A percentile compares a stretch with the other conserved stretches of the same genome.
Conservation (phyloP, 2,329 filamentous ascomycete species). For the Fusarium sp. region DNA sequence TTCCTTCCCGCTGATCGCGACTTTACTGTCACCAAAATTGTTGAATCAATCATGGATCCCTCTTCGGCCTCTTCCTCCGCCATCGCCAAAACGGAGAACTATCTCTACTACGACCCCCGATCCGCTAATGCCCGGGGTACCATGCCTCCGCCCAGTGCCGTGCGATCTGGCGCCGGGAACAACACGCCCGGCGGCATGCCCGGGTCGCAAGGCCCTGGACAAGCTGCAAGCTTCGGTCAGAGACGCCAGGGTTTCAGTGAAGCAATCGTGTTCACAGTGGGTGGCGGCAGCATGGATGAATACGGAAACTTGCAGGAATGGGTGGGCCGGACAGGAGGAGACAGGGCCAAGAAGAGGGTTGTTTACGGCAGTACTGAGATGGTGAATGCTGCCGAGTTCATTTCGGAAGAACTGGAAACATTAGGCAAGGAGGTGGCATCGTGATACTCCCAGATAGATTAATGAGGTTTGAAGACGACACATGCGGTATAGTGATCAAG, state of each 20-base stretch:
- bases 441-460: constrained; percentile 41
- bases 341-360: constrained; percentile 78
- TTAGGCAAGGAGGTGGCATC: constrained; percentile 67
- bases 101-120: constrained; percentile 96
- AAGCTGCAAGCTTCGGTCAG: constrained; percentile 88
- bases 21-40: constrained; percentile 96
- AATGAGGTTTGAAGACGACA: constrained; percentile 21
- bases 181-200: constrained; percentile 61
- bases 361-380: constrained; percentile 95
- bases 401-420: constrained; percentile 70
- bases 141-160: constrained; percentile 81
- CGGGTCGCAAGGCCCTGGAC: constrained; percentile 67
- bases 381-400: constrained; percentile 75
- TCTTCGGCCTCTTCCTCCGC: constrained; percentile 88
- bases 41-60: constrained; percentile 98
- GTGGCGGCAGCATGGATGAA: constrained; percentile 98
- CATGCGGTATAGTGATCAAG: neutral
- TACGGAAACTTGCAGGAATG: constrained; percentile 98
- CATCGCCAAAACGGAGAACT: constrained; percentile 95
- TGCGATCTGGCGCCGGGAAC: constrained; percentile 57
- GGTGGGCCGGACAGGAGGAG: constrained; percentile 80
- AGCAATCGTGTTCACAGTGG: constrained; percentile 92
- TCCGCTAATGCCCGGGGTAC: constrained; percentile 93
- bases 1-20: constrained; percentile 97
- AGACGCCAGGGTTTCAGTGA: constrained; percentile 89